These are phyloP conservation scores for Pythium angustatum DNA, from an alignment of 352 stramenopile species.

Conservation along the genomic window DNA sequence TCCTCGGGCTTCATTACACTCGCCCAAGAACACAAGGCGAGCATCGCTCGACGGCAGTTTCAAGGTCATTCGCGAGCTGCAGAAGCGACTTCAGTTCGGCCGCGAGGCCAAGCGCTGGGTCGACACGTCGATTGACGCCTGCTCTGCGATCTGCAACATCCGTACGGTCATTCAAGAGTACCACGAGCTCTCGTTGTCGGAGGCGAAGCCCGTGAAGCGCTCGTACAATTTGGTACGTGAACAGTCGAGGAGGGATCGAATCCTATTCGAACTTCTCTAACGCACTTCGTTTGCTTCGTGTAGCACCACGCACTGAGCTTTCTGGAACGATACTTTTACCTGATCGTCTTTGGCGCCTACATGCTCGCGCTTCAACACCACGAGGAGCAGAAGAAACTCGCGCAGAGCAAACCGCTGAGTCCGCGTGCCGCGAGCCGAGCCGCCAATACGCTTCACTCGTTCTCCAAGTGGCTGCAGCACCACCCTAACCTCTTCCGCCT, in stretches of 20 bases:
- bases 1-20: neutral
- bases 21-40: neutral
- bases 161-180: slow-evolving; percentile 79
- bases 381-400: slow-evolving; percentile 11
- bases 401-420: slow-evolving; percentile 23
- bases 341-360: slow-evolving; percentile 87
- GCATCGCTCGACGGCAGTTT: slow-evolving; percentile 49
- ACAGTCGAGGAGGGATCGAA: no score
- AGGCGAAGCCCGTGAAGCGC: slow-evolving; percentile 76
- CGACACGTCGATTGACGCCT: slow-evolving; percentile 68
- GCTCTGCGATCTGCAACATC: slow-evolving; percentile 77
- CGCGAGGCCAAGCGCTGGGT: slow-evolving; percentile 73
- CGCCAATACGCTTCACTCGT: slow-evolving; percentile 41
- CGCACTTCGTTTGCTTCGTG: neutral
- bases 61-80: slow-evolving; percentile 65
- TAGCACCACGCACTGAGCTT: slow-evolving; percentile 86
- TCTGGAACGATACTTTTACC: slow-evolving; percentile 87
- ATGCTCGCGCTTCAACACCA: slow-evolving; percentile 43
- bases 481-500: slow-evolving; percentile 74
- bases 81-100: slow-evolving; percentile 52
- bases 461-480: slow-evolving; percentile 83
- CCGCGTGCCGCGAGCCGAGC: neutral
- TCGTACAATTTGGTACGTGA: slow-evolving; percentile 76
- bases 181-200: slow-evolving; percentile 67
- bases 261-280: no score